Conservation (phyloP, 495 filamentous ascomycete genomes). For the Talaromyces stipitatus region DNA sequence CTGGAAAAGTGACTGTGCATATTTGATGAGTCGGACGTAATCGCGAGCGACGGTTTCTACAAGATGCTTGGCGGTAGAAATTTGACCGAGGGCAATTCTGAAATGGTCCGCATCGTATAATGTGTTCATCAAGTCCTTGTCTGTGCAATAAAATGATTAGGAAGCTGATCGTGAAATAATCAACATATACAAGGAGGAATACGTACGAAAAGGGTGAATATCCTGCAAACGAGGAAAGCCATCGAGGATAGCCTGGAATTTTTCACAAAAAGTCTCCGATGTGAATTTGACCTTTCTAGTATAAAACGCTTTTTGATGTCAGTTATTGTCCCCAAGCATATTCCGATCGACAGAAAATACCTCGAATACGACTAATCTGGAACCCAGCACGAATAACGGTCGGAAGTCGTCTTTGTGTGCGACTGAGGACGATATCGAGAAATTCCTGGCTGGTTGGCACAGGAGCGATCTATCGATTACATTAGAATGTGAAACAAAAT, state of each 20-base stretch:
- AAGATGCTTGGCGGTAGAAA: slow-evolving; percentile 90
- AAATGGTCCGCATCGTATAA: slow-evolving; percentile 98
- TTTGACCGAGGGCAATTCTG: slow-evolving; percentile 88
- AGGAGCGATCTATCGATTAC: slow-evolving; percentile 64
- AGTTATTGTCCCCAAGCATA: not conserved
- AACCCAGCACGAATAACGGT: slow-evolving; percentile 96
- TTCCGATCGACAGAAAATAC: slow-evolving; percentile 22
- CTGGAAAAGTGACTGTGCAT: slow-evolving; percentile 92
- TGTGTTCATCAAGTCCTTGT: slow-evolving; percentile 78
- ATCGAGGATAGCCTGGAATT: slow-evolving; percentile 80
- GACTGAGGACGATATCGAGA: slow-evolving; percentile 89
- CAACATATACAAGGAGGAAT: slow-evolving; percentile 30
- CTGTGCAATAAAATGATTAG: slow-evolving; percentile 13
- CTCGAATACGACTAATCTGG: slow-evolving; percentile 90
- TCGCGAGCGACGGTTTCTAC: slow-evolving; percentile 94
- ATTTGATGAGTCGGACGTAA: slow-evolving; percentile 89
- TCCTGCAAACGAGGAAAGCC: slow-evolving; percentile 92
- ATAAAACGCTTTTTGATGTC: slow-evolving; percentile 62
- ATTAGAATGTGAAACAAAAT: no score
- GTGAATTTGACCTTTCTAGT: slow-evolving; percentile 98
- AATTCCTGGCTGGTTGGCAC: slow-evolving; percentile 95
- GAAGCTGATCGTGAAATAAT: not conserved
- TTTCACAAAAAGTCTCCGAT: slow-evolving; percentile 94
- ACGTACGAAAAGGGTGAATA: slow-evolving; percentile 90
- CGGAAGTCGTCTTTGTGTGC: slow-evolving; percentile 88